Percentiles rank a stretch among this genome's conserved stretches.
Conservation (phyloP, 768 basidiomycete genomes). For the Rhizopogon sp. region DNA sequence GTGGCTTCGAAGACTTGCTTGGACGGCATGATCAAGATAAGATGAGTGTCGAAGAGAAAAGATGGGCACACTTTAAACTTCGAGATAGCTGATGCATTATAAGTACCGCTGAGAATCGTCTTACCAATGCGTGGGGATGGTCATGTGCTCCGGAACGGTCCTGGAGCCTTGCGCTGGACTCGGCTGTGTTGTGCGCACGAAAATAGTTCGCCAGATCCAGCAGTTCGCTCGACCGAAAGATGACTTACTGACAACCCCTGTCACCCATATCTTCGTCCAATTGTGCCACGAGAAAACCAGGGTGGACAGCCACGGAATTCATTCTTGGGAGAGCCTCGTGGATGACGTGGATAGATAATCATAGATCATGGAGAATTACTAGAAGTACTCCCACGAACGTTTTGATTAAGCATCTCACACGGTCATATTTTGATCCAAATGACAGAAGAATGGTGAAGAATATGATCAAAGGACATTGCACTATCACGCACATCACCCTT, state of each 20-base stretch:
- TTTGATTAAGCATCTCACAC: not conserved
- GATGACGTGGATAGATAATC: not conserved
- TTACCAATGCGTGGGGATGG: conserved; percentile 7
- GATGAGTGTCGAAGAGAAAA: conserved; percentile 1
- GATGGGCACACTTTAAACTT: not conserved
- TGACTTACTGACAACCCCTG: conserved; percentile 1
- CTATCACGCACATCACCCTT: not conserved
- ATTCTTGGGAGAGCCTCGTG: conserved; percentile 3
- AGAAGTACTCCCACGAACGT: not conserved
- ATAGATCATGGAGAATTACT: conserved; percentile 1
- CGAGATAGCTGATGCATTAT: conserved; percentile 15
- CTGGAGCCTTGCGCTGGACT: not conserved
- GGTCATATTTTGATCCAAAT: not conserved
- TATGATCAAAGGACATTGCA: not conserved
- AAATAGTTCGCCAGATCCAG: not conserved
- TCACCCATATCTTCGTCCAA: not conserved
- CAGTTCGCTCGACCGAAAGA: not conserved
- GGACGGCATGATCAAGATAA: conserved; percentile 53
- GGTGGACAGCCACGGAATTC: conserved; percentile 3
- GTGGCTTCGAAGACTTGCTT: conserved; percentile 47
- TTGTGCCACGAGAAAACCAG: not conserved
- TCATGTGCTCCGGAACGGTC: conserved; percentile 5
- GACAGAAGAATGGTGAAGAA: not conserved
- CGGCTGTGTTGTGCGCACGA: not conserved
- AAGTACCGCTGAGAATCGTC: conserved; percentile 20